Evolutionary conservation across 805 yeast genomes (phyloP), one percentile per base, ranked within the genome.

Genomic region (Jamesozyma hellenica): DNA sequence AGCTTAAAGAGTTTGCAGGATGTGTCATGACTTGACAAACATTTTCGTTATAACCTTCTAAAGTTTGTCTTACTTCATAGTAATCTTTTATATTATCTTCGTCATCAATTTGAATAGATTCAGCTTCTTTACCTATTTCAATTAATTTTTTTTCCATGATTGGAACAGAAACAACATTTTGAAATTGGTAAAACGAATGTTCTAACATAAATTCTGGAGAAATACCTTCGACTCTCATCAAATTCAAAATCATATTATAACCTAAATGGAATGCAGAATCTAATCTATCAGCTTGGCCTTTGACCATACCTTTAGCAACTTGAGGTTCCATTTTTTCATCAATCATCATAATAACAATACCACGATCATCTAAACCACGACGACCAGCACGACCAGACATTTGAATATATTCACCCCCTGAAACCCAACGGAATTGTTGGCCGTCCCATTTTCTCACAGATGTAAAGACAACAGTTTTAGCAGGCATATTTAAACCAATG

Each of bases 381-480:
- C 98, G 88, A 52, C 99, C 99, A 17, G 99, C 99, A 64, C 99
- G 79, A 49, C 99, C 99, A 34, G 96, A 85, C 99, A 92, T 92
- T 67, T 92, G 99, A 57, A 92, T 92, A 64, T 92, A 92, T 66
- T 92, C 99, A 68, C 99, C 99, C 43, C 98, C 98, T 41, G 95
- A 84, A 26, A 92, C 96, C 98, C 98, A 92, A 65, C 99, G 79
- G 71, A 90, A 87, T 15, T 90, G 94, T 46, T 76, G 78, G 52
- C 98, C 98, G 66, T 92, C 99, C 95, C 96, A 92, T 61, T 92
- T 92, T 58, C 98, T 77, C 16, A 92, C 98, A 27, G 90, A 84
- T 0, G 98, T 92, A 63, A 92, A 92, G 2, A 92, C 98, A 34
- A 92, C 99, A 0, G 99, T 92, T 55, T 92, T 92, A 10, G 98